These are phyloP conservation scores for Zasmidium cellare DNA, from an alignment of 2,329 filamentous ascomycete species.

Conservation along the genomic window DNA sequence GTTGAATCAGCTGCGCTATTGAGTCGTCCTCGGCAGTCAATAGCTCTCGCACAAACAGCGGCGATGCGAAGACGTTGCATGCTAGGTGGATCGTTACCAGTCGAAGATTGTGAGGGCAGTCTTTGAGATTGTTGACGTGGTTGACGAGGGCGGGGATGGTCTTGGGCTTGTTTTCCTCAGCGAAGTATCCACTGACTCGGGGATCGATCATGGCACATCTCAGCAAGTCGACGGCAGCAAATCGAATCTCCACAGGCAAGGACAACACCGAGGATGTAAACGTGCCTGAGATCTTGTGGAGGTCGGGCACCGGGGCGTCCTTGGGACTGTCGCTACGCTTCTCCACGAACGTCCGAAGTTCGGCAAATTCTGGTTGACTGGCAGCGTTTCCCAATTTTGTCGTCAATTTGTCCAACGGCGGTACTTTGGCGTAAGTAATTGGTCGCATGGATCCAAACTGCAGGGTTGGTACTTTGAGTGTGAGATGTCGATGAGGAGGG, in stretches of 20 bases:
- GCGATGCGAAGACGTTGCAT: constrained; percentile 80
- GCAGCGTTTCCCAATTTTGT: constrained; percentile 70
- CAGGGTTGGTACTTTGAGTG: constrained; percentile 69
- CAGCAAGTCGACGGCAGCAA: constrained; percentile 82
- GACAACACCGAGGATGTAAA: constrained; percentile 31
- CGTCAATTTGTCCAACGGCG: constrained; percentile 78
- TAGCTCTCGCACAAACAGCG: constrained; percentile 61
- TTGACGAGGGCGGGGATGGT: constrained; percentile 65
- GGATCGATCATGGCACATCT: constrained; percentile 75
- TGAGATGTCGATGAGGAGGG: constrained; percentile 73
- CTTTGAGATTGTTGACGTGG: constrained; percentile 54
- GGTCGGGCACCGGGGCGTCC: constrained; percentile 69
- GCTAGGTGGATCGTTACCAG: constrained; percentile 80
- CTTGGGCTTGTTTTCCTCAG: constrained; percentile 66
- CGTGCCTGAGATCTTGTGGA: constrained; percentile 59
- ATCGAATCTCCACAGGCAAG: constrained; percentile 66
- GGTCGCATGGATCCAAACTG: constrained; percentile 63
- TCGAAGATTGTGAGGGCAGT: constrained; percentile 77
- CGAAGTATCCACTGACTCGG: constrained; percentile 77
- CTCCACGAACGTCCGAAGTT: constrained; percentile 71
- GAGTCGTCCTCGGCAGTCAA: constrained; percentile 25
- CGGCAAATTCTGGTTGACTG: constrained; percentile 60
- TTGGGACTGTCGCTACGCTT: constrained; percentile 59
- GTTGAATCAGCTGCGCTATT: constrained; percentile 60
- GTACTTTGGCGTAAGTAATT: constrained; percentile 75